Evolutionary conservation across 306 rosid species (phyloP), one percentile per base, ranked within the genome.

Genomic region (Datisca glomerata): DNA sequence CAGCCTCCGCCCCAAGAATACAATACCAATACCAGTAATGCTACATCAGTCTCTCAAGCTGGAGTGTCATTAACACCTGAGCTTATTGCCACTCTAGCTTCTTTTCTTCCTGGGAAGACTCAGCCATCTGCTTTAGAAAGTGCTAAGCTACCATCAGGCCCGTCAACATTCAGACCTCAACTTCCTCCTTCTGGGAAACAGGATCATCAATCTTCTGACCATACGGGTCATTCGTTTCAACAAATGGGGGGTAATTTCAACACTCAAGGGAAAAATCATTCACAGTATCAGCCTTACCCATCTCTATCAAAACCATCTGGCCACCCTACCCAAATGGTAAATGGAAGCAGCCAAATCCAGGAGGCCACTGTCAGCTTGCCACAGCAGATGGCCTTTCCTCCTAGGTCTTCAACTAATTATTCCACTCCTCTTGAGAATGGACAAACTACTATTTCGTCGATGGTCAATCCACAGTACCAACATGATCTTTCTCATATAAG

Each of bases 21-120:
- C 61, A 60, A 70, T 60, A 28, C 76, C 47, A 63, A 56, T n/a
- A n/a, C n/a, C n/a, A 31, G 36, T 37, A 63, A 55, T 61, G 39
- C 50, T 45, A 61, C 65, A 36, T 51, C 81, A 55, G 52, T 52
- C 35, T 72, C 93, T 40, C 98, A 80, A 65, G 70, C 86, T 61
- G 93, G 92, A 54, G 76, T 75, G 51, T 17, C 78, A 16, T 66
- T 89, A 61, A 89, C 98, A 9, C 98, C 98, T 2, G 98, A 89
- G 72, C 91, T 89, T 35, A 78, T 89, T 75, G 95, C 95, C 45
- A 73, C 95, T 43, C 71, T 89, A 53, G 75, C 85, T 55, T 57
- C 91, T 31, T 64, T 84, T 7, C 67, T 89, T 27, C 98, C 98
- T 61, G 65, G 78, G 43, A 72, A 66, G 56, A 45, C 79, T 12